These are phyloP conservation scores for Spinacia oleracea DNA, from an alignment of 179 eudicot species.

Conservation along the genomic window DNA sequence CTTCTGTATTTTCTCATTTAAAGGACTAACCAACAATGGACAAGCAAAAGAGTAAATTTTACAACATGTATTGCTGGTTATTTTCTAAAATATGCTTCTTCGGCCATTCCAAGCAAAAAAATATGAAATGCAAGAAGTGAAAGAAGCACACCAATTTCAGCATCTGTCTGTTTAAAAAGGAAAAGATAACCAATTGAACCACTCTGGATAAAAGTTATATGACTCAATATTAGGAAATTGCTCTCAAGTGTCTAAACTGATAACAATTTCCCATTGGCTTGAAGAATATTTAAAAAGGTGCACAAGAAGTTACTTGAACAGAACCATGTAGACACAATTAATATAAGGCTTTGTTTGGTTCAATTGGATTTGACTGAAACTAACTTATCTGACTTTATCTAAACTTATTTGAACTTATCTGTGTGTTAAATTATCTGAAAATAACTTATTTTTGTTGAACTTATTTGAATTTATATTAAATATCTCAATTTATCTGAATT, in stretches of 20 bases:
- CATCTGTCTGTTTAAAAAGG: background rate
- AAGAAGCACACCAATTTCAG: background rate
- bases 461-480: no score
- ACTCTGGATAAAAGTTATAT: background rate
- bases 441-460: no score
- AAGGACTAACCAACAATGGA: background rate
- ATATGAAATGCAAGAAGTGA: background rate
- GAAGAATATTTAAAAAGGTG: background rate
- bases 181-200: background rate
- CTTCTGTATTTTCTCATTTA: background rate
- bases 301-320: constrained; percentile 2
- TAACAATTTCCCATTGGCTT: background rate
- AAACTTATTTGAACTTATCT: no score
- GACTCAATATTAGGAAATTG: background rate
- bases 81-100: background rate
- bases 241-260: no score
- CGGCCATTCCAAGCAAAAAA: background rate
- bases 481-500: no score
- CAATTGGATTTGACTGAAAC: no score
- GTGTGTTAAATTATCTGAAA: no score
- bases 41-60: background rate
- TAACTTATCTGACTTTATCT: no score
- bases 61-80: no score
- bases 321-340: background rate
- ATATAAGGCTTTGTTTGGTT: no score